A percentile compares a stretch with the other conserved stretches of the same genome.
Evolutionary conservation across 352 stramenopile genomes (phyloP).

Genomic region (Blastocystis sp.): DNA sequence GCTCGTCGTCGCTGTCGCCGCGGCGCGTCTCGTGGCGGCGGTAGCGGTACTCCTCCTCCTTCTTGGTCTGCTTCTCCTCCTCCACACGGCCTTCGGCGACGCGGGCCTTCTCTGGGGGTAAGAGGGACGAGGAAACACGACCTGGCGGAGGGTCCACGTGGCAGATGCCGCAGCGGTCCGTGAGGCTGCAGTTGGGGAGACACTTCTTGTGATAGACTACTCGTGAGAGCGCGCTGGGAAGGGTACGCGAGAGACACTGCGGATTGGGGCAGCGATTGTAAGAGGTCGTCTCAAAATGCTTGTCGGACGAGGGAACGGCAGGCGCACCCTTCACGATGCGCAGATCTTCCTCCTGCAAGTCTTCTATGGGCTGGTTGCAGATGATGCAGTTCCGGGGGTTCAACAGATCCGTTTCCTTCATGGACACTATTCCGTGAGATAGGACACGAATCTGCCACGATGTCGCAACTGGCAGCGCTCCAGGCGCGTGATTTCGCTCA

Average conservation of each 20-base stretch:
- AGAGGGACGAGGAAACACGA: not conserved
- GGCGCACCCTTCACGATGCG: constrained; percentile 22
- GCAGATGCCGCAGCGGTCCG: constrained; percentile 41
- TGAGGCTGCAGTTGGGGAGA: constrained; percentile 1
- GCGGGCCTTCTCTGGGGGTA: not conserved
- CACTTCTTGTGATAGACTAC: constrained; percentile 66
- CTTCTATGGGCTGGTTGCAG: constrained; percentile 62
- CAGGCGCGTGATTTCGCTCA: constrained; percentile 28
- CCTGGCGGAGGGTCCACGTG: not conserved
- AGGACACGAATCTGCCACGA: not conserved
- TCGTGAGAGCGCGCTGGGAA: not conserved
- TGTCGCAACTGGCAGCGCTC: constrained; percentile 18
- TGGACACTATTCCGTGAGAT: constrained; percentile 7
- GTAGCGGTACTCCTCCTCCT: not conserved
- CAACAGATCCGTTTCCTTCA: constrained; percentile 29
- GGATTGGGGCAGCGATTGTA: constrained; percentile 55
- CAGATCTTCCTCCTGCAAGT: constrained; percentile 7
- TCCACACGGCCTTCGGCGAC: not conserved
- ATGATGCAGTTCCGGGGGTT: constrained; percentile 24
- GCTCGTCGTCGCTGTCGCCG: not conserved
- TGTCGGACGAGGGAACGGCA: not conserved
- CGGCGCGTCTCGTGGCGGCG: not conserved
- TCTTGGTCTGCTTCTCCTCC: not conserved
- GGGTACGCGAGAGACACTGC: constrained; percentile 52
- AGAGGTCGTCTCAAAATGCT: constrained; percentile 35